Conservation (phyloP, 2,329 filamentous ascomycete genomes). For the Pseudogymnoascus sp. region DNA sequence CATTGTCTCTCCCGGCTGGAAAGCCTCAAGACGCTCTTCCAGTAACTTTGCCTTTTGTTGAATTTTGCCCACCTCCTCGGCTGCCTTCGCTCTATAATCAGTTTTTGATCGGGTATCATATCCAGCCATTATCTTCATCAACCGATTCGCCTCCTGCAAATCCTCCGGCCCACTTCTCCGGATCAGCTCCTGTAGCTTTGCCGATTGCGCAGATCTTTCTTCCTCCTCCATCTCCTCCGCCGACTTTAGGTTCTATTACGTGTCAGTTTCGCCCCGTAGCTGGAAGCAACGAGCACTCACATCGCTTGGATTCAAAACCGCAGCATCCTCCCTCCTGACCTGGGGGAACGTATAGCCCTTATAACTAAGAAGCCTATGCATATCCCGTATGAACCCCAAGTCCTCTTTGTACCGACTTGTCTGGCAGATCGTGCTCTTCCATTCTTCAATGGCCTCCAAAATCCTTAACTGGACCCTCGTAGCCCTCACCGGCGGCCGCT, state of each 20-base stretch:
- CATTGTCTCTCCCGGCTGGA: slow-evolving; percentile 74
- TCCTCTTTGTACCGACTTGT: slow-evolving; percentile 97
- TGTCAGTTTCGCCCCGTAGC: slow-evolving; percentile 22
- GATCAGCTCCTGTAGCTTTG: slow-evolving; percentile 96
- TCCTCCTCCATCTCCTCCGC: slow-evolving; percentile 99
- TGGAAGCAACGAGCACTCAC: slow-evolving; percentile 44
- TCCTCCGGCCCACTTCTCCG: slow-evolving; percentile 85
- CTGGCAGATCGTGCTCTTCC: slow-evolving; percentile 95
- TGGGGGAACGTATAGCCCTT: slow-evolving; percentile 97
- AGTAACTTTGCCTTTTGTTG: slow-evolving; percentile 90
- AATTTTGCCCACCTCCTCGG: slow-evolving; percentile 87
- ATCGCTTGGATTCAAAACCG: slow-evolving; percentile 92
- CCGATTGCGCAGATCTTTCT: slow-evolving; percentile 86
- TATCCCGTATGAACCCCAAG: slow-evolving; percentile 89
- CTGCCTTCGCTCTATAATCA: slow-evolving; percentile 94
- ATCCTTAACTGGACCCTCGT: slow-evolving; percentile 87
- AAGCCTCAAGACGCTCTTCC: slow-evolving; percentile 84
- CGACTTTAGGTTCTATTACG: slow-evolving; percentile 74
- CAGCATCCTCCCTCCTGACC: slow-evolving; percentile 85
- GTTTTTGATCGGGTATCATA: slow-evolving; percentile 94
- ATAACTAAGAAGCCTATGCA: slow-evolving; percentile 91
- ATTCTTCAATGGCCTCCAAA: slow-evolving; percentile 94
- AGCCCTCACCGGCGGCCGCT: slow-evolving; percentile 78
- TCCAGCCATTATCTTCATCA: slow-evolving; percentile 99
- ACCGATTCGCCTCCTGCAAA: slow-evolving; percentile 87